Conservation (phyloP, 2,329 filamentous ascomycete genomes). For the Hirsutella rhossiliensis region DNA sequence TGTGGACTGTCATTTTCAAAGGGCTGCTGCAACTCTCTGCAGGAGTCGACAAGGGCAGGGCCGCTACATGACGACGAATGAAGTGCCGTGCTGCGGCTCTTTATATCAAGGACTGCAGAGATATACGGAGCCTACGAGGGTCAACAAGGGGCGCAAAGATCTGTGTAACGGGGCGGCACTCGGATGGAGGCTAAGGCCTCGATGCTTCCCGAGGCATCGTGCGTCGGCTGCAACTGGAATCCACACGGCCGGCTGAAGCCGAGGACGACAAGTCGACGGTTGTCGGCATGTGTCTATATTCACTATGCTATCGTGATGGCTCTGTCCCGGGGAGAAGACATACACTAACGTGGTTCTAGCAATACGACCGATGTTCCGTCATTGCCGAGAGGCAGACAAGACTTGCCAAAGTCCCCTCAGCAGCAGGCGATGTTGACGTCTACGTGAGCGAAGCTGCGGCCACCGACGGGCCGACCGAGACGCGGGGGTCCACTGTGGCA, state of each 20-base stretch:
- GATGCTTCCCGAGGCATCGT: neutral
- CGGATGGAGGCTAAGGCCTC: neutral
- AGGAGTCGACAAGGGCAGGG: too few species aligned
- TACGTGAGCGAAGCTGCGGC: neutral
- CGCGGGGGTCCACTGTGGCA: neutral
- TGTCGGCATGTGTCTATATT: too few species aligned
- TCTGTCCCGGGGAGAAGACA: neutral
- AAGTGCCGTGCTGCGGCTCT: too few species aligned
- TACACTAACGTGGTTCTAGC: neutral
- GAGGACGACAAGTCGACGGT: neutral
- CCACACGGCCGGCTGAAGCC: neutral
- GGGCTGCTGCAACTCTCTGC: too few species aligned
- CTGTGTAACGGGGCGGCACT: too few species aligned
- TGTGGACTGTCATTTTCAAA: neutral
- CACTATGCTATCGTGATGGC: neutral
- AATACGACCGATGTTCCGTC: neutral
- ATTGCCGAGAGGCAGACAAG: neutral
- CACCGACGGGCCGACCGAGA: neutral
- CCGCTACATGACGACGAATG: too few species aligned
- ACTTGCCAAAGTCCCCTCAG: neutral
- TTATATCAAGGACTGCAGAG: too few species aligned
- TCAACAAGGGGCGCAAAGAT: too few species aligned
- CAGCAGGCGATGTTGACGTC: neutral
- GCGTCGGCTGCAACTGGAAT: neutral
- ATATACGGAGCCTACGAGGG: too few species aligned